Base-by-base conservation (phyloP, 2,329 filamentous ascomycete genomes). In the Aspergillus fischeri region DNA sequence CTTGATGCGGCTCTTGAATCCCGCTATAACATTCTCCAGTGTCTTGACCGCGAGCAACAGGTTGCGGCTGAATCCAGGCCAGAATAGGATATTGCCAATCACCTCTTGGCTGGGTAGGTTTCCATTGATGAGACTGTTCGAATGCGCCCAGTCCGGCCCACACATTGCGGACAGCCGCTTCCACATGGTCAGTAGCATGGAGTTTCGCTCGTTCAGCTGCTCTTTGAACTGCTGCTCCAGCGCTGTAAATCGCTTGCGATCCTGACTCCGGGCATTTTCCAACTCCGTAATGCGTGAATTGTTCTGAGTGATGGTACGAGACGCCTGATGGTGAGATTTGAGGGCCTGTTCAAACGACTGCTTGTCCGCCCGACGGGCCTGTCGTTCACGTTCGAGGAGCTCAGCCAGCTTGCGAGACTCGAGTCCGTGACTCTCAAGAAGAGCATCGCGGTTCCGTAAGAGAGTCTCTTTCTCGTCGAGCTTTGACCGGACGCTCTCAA, bases 381-480 rank as follows among this genome's bases (percentile, higher is more conserved):
- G 84, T 14, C 92, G 86, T 75, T 99, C 94, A 67, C 95, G 95
- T 52, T 97, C 93, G 14, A 97, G 86, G 53, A 96, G 81, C 63
- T 97, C 93, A 1, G 87, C 86, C 10, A 97, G 80, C 66, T 92
- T 92, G 58, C 90, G 86, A 54, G 86, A 89, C 72, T 99, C 94
- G 24, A 97, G 83, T 2, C 88, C 91, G 67, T 94, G 90, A 27
- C 87, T 91, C 74, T 99, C 94, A 9, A 99, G 84, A 4, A 97
- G 81, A 2, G 86, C 83, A 70, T 97, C 94, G 14, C 93, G 90
- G 72, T 93, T 91, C 67, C 92, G 91, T 68, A 99, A 87, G 64
- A 96, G 83, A 54, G 89, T 87, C 61, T 97, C 92, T 73, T 95
- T 97, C 71, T 97, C 92, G n/a, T 88, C 85, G 29, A 96, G 77